Percentiles rank a stretch among this genome's conserved stretches.
Conservation (phyloP, 257 asterid species). For the Solanum bukasovii region DNA sequence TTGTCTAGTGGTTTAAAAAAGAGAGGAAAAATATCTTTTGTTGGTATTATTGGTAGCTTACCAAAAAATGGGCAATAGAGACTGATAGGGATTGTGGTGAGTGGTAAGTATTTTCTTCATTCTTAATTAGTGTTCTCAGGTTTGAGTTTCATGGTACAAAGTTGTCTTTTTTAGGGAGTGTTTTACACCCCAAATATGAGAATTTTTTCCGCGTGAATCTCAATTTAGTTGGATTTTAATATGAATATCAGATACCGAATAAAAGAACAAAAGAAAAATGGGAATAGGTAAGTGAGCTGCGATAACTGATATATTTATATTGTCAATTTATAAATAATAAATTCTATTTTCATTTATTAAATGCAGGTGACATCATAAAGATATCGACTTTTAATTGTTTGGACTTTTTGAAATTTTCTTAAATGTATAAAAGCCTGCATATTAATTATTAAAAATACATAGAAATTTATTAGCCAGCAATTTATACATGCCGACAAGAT, state of each 20-base stretch:
- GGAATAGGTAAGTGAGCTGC: not conserved
- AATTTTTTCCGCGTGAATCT: too few species aligned
- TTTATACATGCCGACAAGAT: not conserved
- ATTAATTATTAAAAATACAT: not conserved
- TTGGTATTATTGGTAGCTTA: not conserved
- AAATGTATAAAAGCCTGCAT: not conserved
- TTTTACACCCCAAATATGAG: too few species aligned
- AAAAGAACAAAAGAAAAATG: too few species aligned
- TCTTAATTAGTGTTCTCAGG: accelerated
- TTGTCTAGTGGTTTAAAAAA: too few species aligned
- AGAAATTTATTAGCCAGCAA: not conserved
- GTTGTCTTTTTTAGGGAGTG: accelerated
- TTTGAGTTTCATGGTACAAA: too few species aligned
- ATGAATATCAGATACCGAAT: too few species aligned
- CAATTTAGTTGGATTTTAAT: too few species aligned
- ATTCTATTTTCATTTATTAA: not conserved
- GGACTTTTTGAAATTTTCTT: not conserved
- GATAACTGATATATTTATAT: not conserved
- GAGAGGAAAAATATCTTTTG: not conserved
- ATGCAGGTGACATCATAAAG: not conserved
- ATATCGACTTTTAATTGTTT: not conserved
- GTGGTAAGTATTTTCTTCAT: accelerated
- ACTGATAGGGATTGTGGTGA: too few species aligned
- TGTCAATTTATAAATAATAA: not conserved
- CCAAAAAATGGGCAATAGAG: not conserved